Evolutionary conservation across 2,329 filamentous ascomycete genomes (phyloP).

Genomic region (Colletotrichum sp.): DNA sequence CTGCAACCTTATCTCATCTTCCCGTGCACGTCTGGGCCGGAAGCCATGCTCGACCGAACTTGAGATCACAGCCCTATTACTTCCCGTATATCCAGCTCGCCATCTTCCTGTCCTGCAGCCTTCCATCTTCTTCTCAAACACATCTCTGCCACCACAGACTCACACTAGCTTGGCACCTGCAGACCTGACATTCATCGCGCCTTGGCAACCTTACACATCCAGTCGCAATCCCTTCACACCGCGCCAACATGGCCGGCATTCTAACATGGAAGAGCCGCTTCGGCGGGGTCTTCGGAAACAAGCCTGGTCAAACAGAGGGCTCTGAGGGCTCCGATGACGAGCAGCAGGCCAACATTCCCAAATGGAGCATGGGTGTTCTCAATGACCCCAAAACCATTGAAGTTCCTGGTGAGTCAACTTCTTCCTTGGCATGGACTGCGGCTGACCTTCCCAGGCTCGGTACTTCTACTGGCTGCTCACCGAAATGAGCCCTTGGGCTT

Average conservation of each 20-base stretch:
- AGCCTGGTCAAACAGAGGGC: background rate
- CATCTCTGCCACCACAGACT: background rate
- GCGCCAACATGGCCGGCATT: background rate
- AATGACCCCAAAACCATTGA: conserved; percentile 83
- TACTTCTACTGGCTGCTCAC: conserved; percentile 59
- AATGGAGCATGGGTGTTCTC: conserved; percentile 78
- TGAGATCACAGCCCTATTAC: background rate
- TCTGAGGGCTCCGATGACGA: background rate
- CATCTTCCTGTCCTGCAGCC: background rate
- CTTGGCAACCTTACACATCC: background rate
- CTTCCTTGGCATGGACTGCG: background rate
- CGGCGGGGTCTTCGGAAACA: conserved; percentile 17
- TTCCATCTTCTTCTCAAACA: background rate
- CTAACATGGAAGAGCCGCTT: conserved; percentile 14
- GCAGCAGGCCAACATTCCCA: conserved; percentile 31
- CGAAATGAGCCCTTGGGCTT: conserved; percentile 66
- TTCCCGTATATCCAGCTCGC: background rate
- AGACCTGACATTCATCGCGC: background rate
- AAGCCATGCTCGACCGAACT: background rate
- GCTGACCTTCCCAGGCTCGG: conserved; percentile 50
- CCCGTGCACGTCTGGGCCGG: background rate
- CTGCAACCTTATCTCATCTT: conserved; percentile 6
- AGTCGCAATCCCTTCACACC: background rate
- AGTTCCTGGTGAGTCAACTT: conserved; percentile 71
- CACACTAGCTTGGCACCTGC: background rate